Conservation (phyloP, 2,329 filamentous ascomycete genomes). For the Gnomoniopsis smithogilvyi region DNA sequence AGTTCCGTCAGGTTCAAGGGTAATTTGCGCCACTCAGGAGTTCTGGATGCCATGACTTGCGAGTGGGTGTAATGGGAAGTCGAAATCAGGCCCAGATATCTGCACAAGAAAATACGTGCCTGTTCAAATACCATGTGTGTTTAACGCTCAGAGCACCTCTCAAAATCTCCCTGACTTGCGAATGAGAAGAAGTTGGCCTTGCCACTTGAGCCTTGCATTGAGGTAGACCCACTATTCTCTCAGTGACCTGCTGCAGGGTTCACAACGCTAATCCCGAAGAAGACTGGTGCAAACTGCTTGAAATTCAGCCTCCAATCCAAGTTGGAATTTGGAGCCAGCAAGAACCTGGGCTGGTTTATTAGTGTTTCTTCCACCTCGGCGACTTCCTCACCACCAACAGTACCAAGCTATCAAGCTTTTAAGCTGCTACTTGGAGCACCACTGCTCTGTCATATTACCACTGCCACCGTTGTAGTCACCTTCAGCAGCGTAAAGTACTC, state of each 20-base stretch:
- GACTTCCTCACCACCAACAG: neutral
- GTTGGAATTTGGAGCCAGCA: slow-evolving; percentile 37
- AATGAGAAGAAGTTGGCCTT: neutral
- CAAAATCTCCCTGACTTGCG: neutral
- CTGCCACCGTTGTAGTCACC: neutral
- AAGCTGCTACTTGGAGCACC: neutral
- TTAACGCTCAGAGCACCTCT: no score
- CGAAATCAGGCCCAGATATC: no score
- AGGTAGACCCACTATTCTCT: neutral
- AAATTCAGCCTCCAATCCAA: neutral
- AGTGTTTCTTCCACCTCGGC: neutral
- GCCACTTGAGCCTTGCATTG: neutral
- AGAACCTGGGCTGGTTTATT: slow-evolving; percentile 24
- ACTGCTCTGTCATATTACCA: neutral
- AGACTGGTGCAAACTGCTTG: no score
- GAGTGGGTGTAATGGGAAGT: no score
- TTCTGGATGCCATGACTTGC: slow-evolving; percentile 30
- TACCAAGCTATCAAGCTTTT: neutral
- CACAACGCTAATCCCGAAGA: no score
- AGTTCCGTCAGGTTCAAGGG: slow-evolving; percentile 80
- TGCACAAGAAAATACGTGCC: neutral
- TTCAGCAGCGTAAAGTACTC: slow-evolving; percentile 1
- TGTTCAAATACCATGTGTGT: no score
- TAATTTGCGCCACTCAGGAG: slow-evolving; percentile 83
- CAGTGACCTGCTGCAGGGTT: neutral